Percentiles rank a stretch among this genome's conserved stretches.
Evolutionary conservation across 2,329 filamentous ascomycete genomes (phyloP).

Genomic region (Annulohypoxylon truncatum): DNA sequence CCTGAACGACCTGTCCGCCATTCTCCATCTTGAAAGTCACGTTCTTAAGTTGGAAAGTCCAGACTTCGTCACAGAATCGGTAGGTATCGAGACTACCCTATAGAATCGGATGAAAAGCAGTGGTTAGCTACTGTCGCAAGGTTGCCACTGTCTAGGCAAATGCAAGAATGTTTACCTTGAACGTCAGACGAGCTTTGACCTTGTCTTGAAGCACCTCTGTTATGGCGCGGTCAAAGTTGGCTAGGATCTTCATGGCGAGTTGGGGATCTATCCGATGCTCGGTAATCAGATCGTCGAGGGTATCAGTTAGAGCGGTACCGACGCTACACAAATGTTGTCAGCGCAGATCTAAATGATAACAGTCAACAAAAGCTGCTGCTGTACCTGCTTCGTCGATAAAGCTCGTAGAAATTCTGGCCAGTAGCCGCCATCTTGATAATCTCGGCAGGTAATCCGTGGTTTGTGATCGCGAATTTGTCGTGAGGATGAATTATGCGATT

Average conservation of each 20-base stretch:
- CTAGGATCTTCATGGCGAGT: conserved; percentile 97
- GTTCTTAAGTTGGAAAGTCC: conserved; percentile 99
- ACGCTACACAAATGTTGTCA: conserved; percentile 69
- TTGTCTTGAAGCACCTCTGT: conserved; percentile 91
- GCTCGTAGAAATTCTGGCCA: conserved; percentile 81
- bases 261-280: conserved; percentile 96
- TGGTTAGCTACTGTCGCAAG: conserved; percentile 1
- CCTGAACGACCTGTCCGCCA: conserved; percentile 74
- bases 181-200: conserved; percentile 89
- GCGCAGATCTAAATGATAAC: conserved; percentile 13
- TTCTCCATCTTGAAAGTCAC: conserved; percentile 99
- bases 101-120: conserved; percentile 1
- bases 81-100: conserved; percentile 98
- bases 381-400: conserved; percentile 98
- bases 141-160: neutral
- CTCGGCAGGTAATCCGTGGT: neutral
- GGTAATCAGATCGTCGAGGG: conserved; percentile 95
- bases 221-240: conserved; percentile 93
- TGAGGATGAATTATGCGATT: neutral
- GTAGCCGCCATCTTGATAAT: conserved; percentile 56
- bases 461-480: conserved; percentile 4
- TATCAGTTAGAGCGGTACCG: conserved; percentile 92
- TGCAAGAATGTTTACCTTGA: conserved; percentile 76
- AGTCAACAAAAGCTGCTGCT: conserved; percentile 26
- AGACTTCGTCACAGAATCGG: conserved; percentile 99